phyloP scores from a whole-genome alignment of 768 basidiomycete species.

The Rossbeevera mucosa region DNA sequence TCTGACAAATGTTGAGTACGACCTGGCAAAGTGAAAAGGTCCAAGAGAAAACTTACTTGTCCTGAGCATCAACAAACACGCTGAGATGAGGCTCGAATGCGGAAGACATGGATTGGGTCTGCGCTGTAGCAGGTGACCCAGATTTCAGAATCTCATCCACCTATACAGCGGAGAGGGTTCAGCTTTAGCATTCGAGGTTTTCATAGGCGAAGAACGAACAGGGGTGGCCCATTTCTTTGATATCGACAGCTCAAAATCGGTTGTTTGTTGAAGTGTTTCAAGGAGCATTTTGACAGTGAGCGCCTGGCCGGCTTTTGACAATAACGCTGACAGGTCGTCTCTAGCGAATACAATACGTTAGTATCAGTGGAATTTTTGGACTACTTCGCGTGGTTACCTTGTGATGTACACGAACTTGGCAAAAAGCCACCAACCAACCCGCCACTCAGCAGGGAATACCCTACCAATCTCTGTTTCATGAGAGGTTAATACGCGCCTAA shows the following conservation, averaged over 20 bases:
- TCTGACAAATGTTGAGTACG: conserved; percentile 36
- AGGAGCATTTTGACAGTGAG: conserved; percentile 76
- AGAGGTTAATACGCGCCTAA: conserved; percentile 73
- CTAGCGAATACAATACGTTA: conserved; percentile 34
- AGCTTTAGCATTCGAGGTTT: not conserved
- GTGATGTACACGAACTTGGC: conserved; percentile 90
- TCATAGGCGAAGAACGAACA: conserved; percentile 37
- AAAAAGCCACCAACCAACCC: conserved; percentile 73
- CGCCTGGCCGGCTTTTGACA: conserved; percentile 72
- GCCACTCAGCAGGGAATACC: conserved; percentile 85
- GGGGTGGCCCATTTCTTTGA: conserved; percentile 77
- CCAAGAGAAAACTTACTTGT: conserved; percentile 60
- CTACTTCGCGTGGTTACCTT: conserved; percentile 42
- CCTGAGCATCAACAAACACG: conserved; percentile 94
- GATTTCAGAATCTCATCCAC: conserved; percentile 60
- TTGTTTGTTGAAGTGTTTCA: conserved; percentile 79
- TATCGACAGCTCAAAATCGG: conserved; percentile 85
- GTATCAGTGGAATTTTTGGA: not conserved
- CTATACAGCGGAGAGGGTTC: conserved; percentile 31
- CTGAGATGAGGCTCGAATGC: conserved; percentile 91
- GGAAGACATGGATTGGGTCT: conserved; percentile 70
- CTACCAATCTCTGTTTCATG: conserved; percentile 85
- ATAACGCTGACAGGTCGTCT: conserved; percentile 75
- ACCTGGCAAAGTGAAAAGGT: not conserved
- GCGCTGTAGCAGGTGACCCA: conserved; percentile 47